Percentiles rank a stretch among this genome's conserved stretches.
Conservation (phyloP, 2,329 filamentous ascomycete species). For the Ophiostoma triangulosporum region DNA sequence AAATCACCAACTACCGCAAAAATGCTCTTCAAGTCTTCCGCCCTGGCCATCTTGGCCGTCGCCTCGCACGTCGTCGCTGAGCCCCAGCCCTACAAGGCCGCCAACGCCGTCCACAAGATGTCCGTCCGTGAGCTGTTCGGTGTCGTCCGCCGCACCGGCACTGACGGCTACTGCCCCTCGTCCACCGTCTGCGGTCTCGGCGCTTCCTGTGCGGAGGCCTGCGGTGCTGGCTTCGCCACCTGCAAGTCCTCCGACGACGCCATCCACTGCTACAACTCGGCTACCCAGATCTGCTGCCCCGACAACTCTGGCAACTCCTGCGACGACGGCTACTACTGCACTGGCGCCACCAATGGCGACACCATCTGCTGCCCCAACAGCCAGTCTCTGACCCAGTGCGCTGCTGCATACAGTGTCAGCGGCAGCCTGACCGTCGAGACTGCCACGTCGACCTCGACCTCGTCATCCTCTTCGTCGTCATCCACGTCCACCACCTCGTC, state of each 20-base stretch:
- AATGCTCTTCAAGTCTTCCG: conserved; percentile 29
- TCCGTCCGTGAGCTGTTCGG: conserved; percentile 26
- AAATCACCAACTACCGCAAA: conserved; percentile 13
- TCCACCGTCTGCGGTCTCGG: conserved; percentile 35
- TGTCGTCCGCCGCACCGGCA: conserved; percentile 28
- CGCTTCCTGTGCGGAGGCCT: conserved; percentile 40
- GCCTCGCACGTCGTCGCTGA: conserved; percentile 21
- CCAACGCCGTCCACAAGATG: conserved; percentile 19
- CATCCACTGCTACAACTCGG: conserved; percentile 45
- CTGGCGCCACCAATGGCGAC: conserved; percentile 31
- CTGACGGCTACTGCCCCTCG: conserved; percentile 34
- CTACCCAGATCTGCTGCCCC: conserved; percentile 42
- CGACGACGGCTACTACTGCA: conserved; percentile 47
- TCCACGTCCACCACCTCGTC: conserved; percentile 19
- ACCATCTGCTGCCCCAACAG: conserved; percentile 50
- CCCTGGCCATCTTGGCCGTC: conserved; percentile 31
- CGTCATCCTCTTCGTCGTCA: conserved; percentile 15
- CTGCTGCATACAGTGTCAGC: conserved; percentile 32
- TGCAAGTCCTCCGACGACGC: conserved; percentile 35
- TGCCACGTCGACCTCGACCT: conserved; percentile 21
- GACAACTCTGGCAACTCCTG: conserved; percentile 46
- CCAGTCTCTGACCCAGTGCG: conserved; percentile 40
- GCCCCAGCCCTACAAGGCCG: conserved; percentile 23
- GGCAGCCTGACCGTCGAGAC: conserved; percentile 36
- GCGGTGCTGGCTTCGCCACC: conserved; percentile 34